Base-by-base conservation (phyloP, 192 early-diverging fungal genomes). In the Phycomyces blakesleeanus region DNA sequence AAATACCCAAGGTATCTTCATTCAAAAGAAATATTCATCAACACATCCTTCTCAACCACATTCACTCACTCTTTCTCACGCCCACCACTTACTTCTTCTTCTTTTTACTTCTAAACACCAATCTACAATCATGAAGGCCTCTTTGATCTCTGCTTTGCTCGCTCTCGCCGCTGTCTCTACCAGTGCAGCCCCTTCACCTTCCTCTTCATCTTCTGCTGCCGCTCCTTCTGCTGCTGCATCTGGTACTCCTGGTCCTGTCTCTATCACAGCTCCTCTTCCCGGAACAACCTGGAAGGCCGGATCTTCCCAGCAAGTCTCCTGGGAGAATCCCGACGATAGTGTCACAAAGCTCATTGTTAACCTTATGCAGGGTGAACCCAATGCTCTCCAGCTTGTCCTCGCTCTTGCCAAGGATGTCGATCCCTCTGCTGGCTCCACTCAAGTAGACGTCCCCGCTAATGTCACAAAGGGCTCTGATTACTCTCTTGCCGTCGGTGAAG, bases 241-340 rank as follows among this genome's bases (percentile, higher is more conserved):
- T 1, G n/a, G 27, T 41, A 40, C 37, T 1, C 27, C 37, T 10
- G 60, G 60, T 18, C 50, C 60, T 34, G 42, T 68, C 41, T 53
- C 59, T 3, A 60, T 68, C 42, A 68, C 66, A 37, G 51, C 51
- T 8, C 66, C 66, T 38, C 38, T 61, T 44, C 49, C 39, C 5
- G 66, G 66, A 34, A 34, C 52, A 16, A 51, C 66, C 16, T 68
- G 59, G 66, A 24, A 59, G 11, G 57, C 57, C 20, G 66, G 66
- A 21, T n/a, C 21, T 16, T 40, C 50, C 21, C 51, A 68, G 20
- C 38, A 34, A 5, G 51, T 68, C 10, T 42, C 58, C 27, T 68
- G 66, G 66, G 22, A 40, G n/a, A 55, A 60, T 34, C 15, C 44
- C 0, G 18, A 57, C 16, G 29, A 26, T 6, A 51, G 57, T 59